phyloP scores from a whole-genome alignment of 2,329 filamentous ascomycete genomes.

The Aureobasidium lini region DNA sequence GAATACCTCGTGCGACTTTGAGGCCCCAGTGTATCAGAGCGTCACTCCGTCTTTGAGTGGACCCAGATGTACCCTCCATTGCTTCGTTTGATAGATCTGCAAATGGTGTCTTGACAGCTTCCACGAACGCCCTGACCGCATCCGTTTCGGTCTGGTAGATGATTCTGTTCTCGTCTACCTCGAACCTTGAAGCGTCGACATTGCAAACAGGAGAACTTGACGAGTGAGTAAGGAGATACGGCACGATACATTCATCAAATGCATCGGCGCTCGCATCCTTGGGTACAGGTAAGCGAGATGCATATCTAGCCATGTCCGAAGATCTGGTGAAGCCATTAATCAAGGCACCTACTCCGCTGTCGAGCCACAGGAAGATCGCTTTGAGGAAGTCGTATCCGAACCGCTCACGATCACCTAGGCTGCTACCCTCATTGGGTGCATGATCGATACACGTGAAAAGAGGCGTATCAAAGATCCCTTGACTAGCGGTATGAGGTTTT shows the following conservation, averaged over 20 bases:
- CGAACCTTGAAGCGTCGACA: conserved; percentile 52
- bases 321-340: conserved; percentile 50
- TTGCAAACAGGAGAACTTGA: conserved; percentile 45
- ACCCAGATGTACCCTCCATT: conserved; percentile 15
- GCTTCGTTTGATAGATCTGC: conserved; percentile 37
- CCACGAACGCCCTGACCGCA: conserved; percentile 51
- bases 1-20: conserved; percentile 50
- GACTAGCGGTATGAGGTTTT: conserved; percentile 35
- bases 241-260: conserved; percentile 51
- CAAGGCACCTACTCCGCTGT: conserved; percentile 49
- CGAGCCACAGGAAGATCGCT: conserved; percentile 55
- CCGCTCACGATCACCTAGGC: conserved; percentile 36
- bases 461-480: conserved; percentile 24
- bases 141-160: conserved; percentile 47
- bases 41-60: conserved; percentile 34
- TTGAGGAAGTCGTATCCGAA: conserved; percentile 61
- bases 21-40: conserved; percentile 51
- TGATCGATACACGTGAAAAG: conserved; percentile 42
- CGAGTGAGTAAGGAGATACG: conserved; percentile 51
- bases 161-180: conserved; percentile 45
- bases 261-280: conserved; percentile 43
- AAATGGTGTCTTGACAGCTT: conserved; percentile 46
- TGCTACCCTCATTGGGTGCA: conserved; percentile 31
- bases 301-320: conserved; percentile 26
- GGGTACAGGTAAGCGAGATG: conserved; percentile 41